Evolutionary conservation across 306 rosid genomes (phyloP).

Genomic region (Citrullus mucosospermus): DNA sequence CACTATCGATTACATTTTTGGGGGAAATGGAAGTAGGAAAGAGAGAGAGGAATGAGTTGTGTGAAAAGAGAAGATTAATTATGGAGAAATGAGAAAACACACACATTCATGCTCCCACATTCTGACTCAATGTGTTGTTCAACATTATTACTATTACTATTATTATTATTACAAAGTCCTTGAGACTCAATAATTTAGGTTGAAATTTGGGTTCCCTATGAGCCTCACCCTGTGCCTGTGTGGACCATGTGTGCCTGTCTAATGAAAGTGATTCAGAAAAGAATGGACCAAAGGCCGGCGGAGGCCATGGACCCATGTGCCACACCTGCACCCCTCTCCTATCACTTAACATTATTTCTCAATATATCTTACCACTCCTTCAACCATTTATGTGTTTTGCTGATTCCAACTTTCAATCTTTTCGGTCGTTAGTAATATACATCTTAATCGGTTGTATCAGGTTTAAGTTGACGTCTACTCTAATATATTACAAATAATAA

Average conservation of each 20-base stretch:
- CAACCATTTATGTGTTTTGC: too few species aligned
- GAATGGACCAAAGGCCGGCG: conserved; percentile 2
- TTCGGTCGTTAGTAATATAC: too few species aligned
- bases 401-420: too few species aligned
- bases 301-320: conserved; percentile 2
- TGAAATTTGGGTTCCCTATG: conserved; percentile 2
- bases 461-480: too few species aligned
- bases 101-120: not conserved
- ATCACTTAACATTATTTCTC: not conserved
- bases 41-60: too few species aligned
- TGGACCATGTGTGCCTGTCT: not conserved
- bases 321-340: not conserved
- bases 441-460: too few species aligned
- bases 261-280: not conserved
- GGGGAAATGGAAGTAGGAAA: too few species aligned
- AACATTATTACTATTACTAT: not conserved
- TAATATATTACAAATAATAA: too few species aligned
- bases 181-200: not conserved
- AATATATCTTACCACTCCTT: too few species aligned
- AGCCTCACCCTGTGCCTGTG: not conserved
- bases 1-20: too few species aligned
- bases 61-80: too few species aligned
- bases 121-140: not conserved
- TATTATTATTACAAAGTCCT: not conserved
- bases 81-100: not conserved